Evolutionary conservation across 768 basidiomycete species (phyloP).

Genomic region (Cyathus striatus): DNA sequence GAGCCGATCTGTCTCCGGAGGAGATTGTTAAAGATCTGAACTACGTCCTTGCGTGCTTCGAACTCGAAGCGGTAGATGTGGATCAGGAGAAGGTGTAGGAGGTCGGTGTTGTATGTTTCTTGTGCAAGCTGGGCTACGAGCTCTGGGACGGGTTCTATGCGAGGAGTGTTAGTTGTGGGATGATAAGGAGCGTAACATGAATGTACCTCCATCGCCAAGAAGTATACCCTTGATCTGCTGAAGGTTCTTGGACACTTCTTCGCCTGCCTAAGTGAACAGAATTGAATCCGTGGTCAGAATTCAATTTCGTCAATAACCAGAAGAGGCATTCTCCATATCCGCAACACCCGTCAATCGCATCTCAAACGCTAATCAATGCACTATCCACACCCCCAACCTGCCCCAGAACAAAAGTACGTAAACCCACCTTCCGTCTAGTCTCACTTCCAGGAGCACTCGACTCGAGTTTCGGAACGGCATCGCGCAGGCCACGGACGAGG

Average conservation of each 20-base stretch:
- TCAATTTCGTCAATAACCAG: slow-evolving; percentile 5
- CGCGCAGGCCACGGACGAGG: slow-evolving; percentile 75
- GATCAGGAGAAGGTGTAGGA: slow-evolving; percentile 75
- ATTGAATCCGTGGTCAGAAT: too few relatives aligned
- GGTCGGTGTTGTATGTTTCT: slow-evolving; percentile 89
- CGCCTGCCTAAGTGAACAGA: slow-evolving; percentile 71
- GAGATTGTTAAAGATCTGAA: slow-evolving; percentile 87
- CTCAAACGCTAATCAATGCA: background rate
- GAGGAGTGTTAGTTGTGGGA: slow-evolving; percentile 1
- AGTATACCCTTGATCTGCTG: slow-evolving; percentile 87
- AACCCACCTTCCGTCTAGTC: slow-evolving; percentile 72
- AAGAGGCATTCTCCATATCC: background rate
- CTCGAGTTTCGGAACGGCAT: slow-evolving; percentile 77
- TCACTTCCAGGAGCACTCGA: slow-evolving; percentile 70
- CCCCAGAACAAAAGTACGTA: background rate
- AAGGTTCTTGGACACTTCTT: slow-evolving; percentile 85
- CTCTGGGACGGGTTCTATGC: slow-evolving; percentile 77
- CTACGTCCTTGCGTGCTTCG: slow-evolving; percentile 84
- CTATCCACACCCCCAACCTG: background rate
- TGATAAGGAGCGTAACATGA: slow-evolving; percentile 1
- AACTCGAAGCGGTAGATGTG: slow-evolving; percentile 89
- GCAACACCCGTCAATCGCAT: background rate
- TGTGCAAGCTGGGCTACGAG: slow-evolving; percentile 92
- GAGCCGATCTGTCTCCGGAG: slow-evolving; percentile 88
- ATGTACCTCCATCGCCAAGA: slow-evolving; percentile 79